These are phyloP conservation scores for Amauroascus verrucosus DNA, from an alignment of 2,329 filamentous ascomycete species.

Conservation along the genomic window DNA sequence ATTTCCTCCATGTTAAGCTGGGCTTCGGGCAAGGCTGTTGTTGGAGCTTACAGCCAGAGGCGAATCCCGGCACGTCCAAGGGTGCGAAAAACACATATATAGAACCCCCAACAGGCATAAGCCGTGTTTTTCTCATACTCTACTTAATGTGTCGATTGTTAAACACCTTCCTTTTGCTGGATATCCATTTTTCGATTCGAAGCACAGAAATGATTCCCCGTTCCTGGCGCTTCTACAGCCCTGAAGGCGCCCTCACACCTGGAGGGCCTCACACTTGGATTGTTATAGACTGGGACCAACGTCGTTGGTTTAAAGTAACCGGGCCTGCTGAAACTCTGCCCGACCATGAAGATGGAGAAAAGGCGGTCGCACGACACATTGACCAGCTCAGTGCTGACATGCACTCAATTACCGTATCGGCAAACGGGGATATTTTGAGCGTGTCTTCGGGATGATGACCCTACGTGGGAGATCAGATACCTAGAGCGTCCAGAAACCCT, in stretches of 20 bases:
- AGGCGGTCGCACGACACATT: neutral
- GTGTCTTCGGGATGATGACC: slow-evolving; percentile 3
- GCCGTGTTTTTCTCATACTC: too few species aligned
- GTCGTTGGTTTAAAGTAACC: slow-evolving; percentile 10
- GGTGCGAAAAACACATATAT: too few species aligned
- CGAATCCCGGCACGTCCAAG: too few species aligned
- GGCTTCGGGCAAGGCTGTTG: too few species aligned
- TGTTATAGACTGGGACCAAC: slow-evolving; percentile 11
- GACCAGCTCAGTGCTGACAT: slow-evolving; percentile 2
- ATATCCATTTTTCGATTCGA: too few species aligned
- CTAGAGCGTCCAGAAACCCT: slow-evolving; percentile 1
- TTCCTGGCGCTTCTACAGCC: slow-evolving; percentile 5
- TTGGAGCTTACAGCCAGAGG: too few species aligned
- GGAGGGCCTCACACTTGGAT: slow-evolving; percentile 6
- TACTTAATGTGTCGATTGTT: too few species aligned
- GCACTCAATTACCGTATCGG: neutral
- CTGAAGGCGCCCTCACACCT: neutral
- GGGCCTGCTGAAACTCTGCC: slow-evolving; percentile 3
- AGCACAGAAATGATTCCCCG: slow-evolving; percentile 9
- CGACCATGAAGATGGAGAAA: slow-evolving; percentile 1
- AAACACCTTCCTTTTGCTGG: too few species aligned
- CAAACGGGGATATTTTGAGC: neutral
- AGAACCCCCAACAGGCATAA: too few species aligned
- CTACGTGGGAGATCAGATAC: slow-evolving; percentile 9
- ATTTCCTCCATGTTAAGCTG: too few species aligned